phyloP scores from a whole-genome alignment of 768 basidiomycete genomes.

The Rhodosporidiobolus sp. region DNA sequence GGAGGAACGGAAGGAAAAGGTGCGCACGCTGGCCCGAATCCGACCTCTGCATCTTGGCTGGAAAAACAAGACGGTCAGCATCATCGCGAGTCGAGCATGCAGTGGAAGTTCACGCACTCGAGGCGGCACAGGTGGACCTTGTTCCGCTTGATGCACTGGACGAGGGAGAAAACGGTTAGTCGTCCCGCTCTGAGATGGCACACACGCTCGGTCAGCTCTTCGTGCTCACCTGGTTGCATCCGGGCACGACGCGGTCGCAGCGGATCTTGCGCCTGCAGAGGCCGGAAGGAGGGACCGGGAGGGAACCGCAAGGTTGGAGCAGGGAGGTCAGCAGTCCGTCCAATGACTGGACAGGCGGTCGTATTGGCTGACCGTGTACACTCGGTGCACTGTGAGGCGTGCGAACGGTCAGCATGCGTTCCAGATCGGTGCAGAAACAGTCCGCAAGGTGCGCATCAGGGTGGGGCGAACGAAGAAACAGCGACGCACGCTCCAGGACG shows the following conservation, averaged over 20 bases:
- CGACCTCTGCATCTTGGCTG: conserved; percentile 22
- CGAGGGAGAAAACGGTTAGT: too few relatives aligned
- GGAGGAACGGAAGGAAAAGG: background rate
- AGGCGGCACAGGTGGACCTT: conserved; percentile 23
- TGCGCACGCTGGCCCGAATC: conserved; percentile 6
- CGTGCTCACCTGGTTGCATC: conserved; percentile 18
- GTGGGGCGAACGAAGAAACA: background rate
- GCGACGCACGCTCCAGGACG: background rate
- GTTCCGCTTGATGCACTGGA: conserved; percentile 31
- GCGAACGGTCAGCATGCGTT: too few relatives aligned
- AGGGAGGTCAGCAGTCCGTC: too few relatives aligned
- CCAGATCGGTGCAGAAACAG: too few relatives aligned
- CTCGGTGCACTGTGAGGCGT: background rate
- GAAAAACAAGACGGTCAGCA: background rate
- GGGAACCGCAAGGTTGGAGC: background rate
- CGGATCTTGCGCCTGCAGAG: conserved; percentile 29
- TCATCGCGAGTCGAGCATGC: background rate
- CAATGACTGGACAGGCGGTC: too few relatives aligned
- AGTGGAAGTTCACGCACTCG: conserved; percentile 4
- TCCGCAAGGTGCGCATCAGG: background rate
- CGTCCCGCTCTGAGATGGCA: too few relatives aligned
- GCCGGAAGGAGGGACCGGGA: background rate
- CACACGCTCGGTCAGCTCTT: background rate
- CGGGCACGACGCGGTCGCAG: conserved; percentile 34
- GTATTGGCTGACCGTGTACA: background rate